phyloP scores from a whole-genome alignment of 495 filamentous ascomycete species.

The Podospora pseudoanserina region DNA sequence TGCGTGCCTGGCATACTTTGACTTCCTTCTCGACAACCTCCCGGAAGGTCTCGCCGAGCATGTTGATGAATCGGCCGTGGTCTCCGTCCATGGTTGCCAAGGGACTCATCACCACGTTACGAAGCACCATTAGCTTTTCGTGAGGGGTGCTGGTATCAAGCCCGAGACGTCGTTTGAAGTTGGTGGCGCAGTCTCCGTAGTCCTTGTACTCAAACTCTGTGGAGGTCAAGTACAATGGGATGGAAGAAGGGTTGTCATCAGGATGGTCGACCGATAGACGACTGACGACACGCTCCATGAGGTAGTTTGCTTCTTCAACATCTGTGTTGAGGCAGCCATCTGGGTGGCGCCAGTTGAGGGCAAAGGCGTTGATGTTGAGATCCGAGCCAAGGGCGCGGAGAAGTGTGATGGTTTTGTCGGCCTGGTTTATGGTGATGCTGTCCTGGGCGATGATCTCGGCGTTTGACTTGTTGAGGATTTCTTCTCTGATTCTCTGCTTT shows the following conservation, averaged over 20 bases:
- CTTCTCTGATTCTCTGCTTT: conserved; percentile 38
- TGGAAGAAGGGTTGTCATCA: conserved; percentile 35
- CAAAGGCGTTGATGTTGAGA: conserved; percentile 48
- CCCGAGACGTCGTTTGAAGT: conserved; percentile 15
- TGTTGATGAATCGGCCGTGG: conserved; percentile 15
- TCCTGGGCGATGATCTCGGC: conserved; percentile 27
- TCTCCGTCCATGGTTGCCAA: conserved; percentile 10
- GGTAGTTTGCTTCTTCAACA: conserved; percentile 51
- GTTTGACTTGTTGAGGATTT: conserved; percentile 38
- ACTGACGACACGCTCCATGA: conserved; percentile 43
- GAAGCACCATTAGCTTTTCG: conserved; percentile 18
- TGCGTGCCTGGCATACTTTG: conserved; percentile 17
- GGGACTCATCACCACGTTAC: conserved; percentile 22
- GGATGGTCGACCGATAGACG: conserved; percentile 37
- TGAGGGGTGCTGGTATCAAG: conserved; percentile 6
- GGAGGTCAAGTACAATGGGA: conserved; percentile 44
- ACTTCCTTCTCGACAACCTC: conserved; percentile 16
- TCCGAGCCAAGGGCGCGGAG: conserved; percentile 44
- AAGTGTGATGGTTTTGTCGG: conserved; percentile 30
- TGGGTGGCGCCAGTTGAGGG: conserved; percentile 39
- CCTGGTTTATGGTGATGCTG: conserved; percentile 6
- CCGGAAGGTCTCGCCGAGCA: conserved; percentile 14
- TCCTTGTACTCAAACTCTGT: conserved; percentile 36
- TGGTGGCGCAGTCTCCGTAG: conserved; percentile 39
- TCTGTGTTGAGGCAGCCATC: conserved; percentile 41